A percentile compares a stretch with the other conserved stretches of the same genome.
Conservation (phyloP, 331 rosid species). For the Erythrophleum ivorense region DNA sequence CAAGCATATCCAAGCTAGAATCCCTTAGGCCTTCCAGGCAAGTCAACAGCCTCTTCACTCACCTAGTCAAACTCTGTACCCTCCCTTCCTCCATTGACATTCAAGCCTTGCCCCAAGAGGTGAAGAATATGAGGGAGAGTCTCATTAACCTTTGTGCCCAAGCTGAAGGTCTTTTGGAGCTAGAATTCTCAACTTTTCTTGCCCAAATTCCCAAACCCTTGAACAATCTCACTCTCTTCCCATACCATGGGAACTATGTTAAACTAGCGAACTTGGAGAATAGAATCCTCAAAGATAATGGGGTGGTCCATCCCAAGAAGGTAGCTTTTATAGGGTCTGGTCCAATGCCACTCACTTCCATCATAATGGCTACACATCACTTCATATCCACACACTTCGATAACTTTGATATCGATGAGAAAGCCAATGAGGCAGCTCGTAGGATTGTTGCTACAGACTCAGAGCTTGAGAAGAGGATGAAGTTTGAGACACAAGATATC, state of each 20-base stretch:
- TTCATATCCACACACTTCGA: conserved; percentile 65
- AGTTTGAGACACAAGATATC: conserved; percentile 60
- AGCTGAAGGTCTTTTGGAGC: conserved; percentile 78
- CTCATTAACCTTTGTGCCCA: conserved; percentile 63
- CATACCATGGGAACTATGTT: conserved; percentile 72
- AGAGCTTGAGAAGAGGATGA: conserved; percentile 73
- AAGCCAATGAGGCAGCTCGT: conserved; percentile 64
- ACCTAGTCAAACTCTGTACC: conserved; percentile 65
- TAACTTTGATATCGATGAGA: conserved; percentile 65
- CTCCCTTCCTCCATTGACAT: conserved; percentile 64
- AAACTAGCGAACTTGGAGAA: conserved; percentile 63
- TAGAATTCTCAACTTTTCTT: conserved; percentile 67
- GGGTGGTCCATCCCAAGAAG: conserved; percentile 50
- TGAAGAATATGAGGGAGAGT: conserved; percentile 54
- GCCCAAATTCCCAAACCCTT: conserved; percentile 50
- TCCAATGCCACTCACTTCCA: conserved; percentile 77
- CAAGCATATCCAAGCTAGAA: conserved; percentile 63
- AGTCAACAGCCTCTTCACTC: conserved; percentile 67
- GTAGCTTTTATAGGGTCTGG: conserved; percentile 83
- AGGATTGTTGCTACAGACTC: conserved; percentile 55
- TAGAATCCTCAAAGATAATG: conserved; percentile 55
- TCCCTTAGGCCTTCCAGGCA: conserved; percentile 66
- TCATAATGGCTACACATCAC: conserved; percentile 72
- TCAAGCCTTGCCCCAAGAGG: conserved; percentile 52
- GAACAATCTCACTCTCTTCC: conserved; percentile 61